A percentile compares a stretch with the other conserved stretches of the same genome.
Conservation (phyloP, 495 filamentous ascomycete genomes). For the Neurospora sp. region DNA sequence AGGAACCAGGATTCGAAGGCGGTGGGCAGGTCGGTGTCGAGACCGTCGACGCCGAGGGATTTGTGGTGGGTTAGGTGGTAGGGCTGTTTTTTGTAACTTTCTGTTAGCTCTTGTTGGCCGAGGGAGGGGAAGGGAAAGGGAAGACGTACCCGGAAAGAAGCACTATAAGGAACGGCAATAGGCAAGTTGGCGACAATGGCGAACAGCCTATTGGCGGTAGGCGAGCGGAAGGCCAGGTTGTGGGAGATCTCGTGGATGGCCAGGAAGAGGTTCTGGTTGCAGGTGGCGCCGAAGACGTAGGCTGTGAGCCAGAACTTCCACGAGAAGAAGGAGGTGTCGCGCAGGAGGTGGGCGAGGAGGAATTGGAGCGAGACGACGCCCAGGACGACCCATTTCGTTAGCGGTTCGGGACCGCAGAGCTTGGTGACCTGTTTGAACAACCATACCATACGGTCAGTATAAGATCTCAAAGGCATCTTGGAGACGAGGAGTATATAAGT, state of each 20-base stretch:
- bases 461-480: not conserved
- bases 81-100: constrained; percentile 39
- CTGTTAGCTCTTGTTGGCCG: not conserved
- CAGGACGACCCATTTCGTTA: constrained; percentile 89
- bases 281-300: constrained; percentile 89
- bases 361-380: constrained; percentile 78
- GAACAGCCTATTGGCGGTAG: constrained; percentile 72
- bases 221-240: constrained; percentile 85
- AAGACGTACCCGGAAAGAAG: constrained; percentile 70
- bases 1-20: constrained; percentile 68
- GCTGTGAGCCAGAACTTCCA: constrained; percentile 74
- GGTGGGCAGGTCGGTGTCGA: constrained; percentile 94
- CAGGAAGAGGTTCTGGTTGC: constrained; percentile 98
- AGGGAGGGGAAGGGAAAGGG: not conserved
- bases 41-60: constrained; percentile 88
- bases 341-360: constrained; percentile 67
- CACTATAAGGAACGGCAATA: constrained; percentile 92
- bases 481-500: not conserved
- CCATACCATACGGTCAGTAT: not conserved
- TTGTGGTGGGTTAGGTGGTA: constrained; percentile 99
- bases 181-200: constrained; percentile 93
- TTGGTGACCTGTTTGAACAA: constrained; percentile 64
- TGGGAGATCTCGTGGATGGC: constrained; percentile 99
- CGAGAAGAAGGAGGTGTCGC: constrained; percentile 70
- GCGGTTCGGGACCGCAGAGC: constrained; percentile 90